These are phyloP conservation scores for Candida verbasci DNA, from an alignment of 805 yeast genomes.

Conservation along the genomic window DNA sequence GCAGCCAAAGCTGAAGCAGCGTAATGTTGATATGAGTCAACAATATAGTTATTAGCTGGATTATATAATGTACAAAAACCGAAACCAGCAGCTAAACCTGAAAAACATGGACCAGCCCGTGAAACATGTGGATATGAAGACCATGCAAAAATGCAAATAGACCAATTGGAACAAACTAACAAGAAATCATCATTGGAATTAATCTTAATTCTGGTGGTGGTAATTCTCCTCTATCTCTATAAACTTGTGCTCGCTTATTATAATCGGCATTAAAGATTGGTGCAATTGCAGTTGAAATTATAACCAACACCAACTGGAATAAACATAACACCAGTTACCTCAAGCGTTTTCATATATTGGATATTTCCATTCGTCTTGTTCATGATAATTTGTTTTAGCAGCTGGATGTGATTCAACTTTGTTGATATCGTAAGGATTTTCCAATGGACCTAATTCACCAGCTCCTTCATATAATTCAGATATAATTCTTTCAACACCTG, in stretches of 20 bases:
- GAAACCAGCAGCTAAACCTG: constrained; percentile 31
- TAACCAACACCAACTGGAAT: constrained; percentile 35
- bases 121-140: constrained; percentile 28
- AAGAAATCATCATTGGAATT: constrained; percentile 34
- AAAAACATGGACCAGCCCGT: constrained; percentile 37
- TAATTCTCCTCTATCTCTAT: constrained; percentile 30
- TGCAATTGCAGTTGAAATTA: constrained; percentile 21
- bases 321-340: constrained; percentile 33
- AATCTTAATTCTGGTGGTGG: constrained; percentile 37
- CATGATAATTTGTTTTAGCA: constrained; percentile 22
- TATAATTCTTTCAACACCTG: constrained; percentile 33
- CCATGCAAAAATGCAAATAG: constrained; percentile 37
- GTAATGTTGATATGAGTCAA: constrained; percentile 35
- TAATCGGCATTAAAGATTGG: constrained; percentile 30
- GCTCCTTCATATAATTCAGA: constrained; percentile 36
- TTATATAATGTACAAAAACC: constrained; percentile 33
- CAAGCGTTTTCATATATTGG: constrained; percentile 54
- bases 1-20: no score
- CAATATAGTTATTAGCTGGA: constrained; percentile 37
- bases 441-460: constrained; percentile 53
- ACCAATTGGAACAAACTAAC: constrained; percentile 35
- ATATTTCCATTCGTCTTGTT: constrained; percentile 52
- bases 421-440: constrained; percentile 48
- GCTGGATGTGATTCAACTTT: constrained; percentile 27
- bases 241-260: constrained; percentile 30